Conservation (phyloP, 768 basidiomycete genomes). For the Pholiota microspora region DNA sequence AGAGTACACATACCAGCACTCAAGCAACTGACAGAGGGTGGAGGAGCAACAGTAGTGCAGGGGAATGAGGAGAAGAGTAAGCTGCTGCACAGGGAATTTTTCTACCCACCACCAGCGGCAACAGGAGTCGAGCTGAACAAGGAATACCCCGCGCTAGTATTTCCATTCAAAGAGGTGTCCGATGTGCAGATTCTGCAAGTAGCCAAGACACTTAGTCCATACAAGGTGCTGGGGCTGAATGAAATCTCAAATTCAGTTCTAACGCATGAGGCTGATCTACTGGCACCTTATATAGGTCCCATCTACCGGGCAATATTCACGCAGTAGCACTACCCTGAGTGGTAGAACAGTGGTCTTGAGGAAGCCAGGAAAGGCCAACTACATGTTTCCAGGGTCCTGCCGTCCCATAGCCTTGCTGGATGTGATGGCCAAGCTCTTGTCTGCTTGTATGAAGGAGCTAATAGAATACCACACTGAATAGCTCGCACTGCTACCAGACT, state of each 20-base stretch:
- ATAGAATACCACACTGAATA: slow-evolving; percentile 1
- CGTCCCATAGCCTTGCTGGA: no score
- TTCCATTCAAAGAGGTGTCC: background rate
- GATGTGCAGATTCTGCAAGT: background rate
- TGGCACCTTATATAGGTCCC: no score
- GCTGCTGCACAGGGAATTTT: slow-evolving; percentile 25
- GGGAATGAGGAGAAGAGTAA: slow-evolving; percentile 25
- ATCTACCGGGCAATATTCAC: slow-evolving; percentile 14
- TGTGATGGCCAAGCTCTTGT: no score
- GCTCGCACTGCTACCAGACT: no score
- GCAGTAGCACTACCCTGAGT: slow-evolving; percentile 18
- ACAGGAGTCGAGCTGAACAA: slow-evolving; percentile 4
- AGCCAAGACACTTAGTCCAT: slow-evolving; percentile 26
- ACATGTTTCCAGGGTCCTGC: no score
- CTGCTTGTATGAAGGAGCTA: background rate
- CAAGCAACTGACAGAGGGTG: slow-evolving; percentile 17
- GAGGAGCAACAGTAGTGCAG: background rate
- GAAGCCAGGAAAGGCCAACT: no score
- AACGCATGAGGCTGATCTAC: no score
- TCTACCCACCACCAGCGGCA: slow-evolving; percentile 16
- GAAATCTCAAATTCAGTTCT: no score
- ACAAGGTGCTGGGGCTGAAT: slow-evolving; percentile 27
- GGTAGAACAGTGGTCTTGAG: no score
- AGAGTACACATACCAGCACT: no score
- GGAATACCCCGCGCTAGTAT: slow-evolving; percentile 3